Base-by-base conservation (phyloP, 2,329 filamentous ascomycete species). In the Phaeosphaeria sp. region DNA sequence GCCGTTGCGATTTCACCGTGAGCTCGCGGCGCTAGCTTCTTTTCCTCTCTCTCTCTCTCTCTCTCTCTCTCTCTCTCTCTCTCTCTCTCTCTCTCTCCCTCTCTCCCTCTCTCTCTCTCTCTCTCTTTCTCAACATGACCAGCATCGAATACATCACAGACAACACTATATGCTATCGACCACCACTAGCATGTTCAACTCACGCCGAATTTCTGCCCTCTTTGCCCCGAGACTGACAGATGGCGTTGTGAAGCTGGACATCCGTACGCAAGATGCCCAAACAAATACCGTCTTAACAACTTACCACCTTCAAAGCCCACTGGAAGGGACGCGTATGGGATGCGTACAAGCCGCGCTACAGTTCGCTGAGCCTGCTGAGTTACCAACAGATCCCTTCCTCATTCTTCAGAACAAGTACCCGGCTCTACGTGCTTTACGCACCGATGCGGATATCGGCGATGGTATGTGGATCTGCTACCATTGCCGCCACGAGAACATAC, bases 401-500 rank as follows among this genome's bases (percentile, higher is more conserved):
- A 62, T 64, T 23, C 48, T 46, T 3, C 53, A 62, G 11, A 58
- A 64, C 46, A 46, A 50, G 43, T 64, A 64, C 27, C 63, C 61
- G 5, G 44, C 33, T 46, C 15, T 66, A 2, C 59, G 61, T 15
- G 54, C 61, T 15, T 41, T 66, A 27, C 46, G 51, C 11, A 58
- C 56, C 6, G 63, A 66, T 46, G 55, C 20, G 4, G 61, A 66
- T n/a, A 59, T 62, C 22, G 61, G 63, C 3, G 59, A 66, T 25
- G 63, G 61, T 3, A 36, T 64, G 4, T 66, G 61, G 63, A 46
- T 62, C 13, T 66, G 61, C 50, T 64, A 59, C 11, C 50, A 57
- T 22, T 66, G 61, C 23, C 61, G 46, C 9, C 55, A 62, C 36
- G 57, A 62, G 43, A 66, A 66, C 61, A 58, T 59, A 33, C 30